Evolutionary conservation across 2,329 filamentous ascomycete genomes (phyloP), one percentile per base, ranked within the genome.

Genomic region (Sporothrix inflata): DNA sequence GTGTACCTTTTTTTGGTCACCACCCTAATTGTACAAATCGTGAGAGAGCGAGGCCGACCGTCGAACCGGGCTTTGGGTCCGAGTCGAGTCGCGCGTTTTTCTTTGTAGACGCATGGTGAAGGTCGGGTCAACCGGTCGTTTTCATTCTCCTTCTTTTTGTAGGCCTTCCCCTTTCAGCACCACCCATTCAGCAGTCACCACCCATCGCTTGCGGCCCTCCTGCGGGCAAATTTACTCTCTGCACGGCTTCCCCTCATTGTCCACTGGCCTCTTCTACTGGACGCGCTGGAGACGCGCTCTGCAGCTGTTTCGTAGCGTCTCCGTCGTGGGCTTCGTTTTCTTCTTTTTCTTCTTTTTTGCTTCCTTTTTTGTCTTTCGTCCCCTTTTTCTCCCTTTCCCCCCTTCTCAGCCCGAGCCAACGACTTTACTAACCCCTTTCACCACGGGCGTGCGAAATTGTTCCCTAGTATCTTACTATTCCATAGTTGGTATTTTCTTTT

Each of bases 1-100:
- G 66, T n/a, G 47, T 55, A 49, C 66, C 49, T 69, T 42, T 55
- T 55, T 40, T 30, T 30, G 14, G 6, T 67, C 19, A 16, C n/a
- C 38, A 55, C 24, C 1, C 49, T 24, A 53, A 53, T 9, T 21
- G n/a, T n/a, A n/a, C n/a, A n/a, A n/a, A 21, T 24, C 11, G 49
- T 53, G 3, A 34, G 49, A 21, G 49, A 9, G 21, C 24, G n/a
- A 53, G 8, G 27, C 30, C 24, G 24, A 57, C 53, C 51, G 27
- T 19, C 24, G 24, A 57, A 24, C 51, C 53, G 53, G 27, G 4
- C 12, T 27, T 55, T 55, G 4, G 51, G 30, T 34, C 30, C 30
- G 30, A 34, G 30, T 34, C 30, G 30, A 34, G 30, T 34, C 30
- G 30, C 30, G 30, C 6, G 16, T 47, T 47, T 19, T 1, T 47